Evolutionary conservation across 768 basidiomycete genomes (phyloP).

Genomic region (Russula ochroleuca): DNA sequence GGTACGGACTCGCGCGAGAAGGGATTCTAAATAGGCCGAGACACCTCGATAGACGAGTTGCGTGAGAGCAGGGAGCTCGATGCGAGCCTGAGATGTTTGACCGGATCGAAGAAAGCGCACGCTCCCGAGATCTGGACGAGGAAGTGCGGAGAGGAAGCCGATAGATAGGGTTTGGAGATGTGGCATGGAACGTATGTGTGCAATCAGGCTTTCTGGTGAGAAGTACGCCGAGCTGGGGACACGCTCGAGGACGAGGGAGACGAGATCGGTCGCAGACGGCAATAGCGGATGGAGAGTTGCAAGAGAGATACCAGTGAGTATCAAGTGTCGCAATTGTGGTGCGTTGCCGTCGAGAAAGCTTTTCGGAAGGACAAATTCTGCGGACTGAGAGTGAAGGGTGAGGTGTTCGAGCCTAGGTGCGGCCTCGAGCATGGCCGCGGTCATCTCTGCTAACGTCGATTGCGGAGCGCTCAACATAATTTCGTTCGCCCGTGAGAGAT

Average conservation of each 20-base stretch:
- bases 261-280: slow-evolving; percentile 10
- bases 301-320: slow-evolving; percentile 13
- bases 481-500: slow-evolving; percentile 2
- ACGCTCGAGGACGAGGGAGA: slow-evolving; percentile 20
- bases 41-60: slow-evolving; percentile 17
- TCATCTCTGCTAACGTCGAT: slow-evolving; percentile 3
- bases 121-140: slow-evolving; percentile 12
- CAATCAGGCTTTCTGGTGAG: slow-evolving; percentile 10
- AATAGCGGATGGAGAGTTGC: slow-evolving; percentile 8
- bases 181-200: slow-evolving; percentile 10
- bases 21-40: slow-evolving; percentile 13
- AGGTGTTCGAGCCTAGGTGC: slow-evolving; percentile 15
- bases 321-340: slow-evolving; percentile 12
- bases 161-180: slow-evolving; percentile 12
- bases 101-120: not conserved
- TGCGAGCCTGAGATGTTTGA: not conserved
- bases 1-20: slow-evolving; percentile 9
- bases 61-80: slow-evolving; percentile 13
- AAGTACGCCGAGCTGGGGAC: slow-evolving; percentile 15
- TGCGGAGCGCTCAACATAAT: slow-evolving; percentile 16
- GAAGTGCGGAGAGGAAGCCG: slow-evolving; percentile 14
- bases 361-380: slow-evolving; percentile 14
- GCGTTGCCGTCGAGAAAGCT: slow-evolving; percentile 11
- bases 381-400: slow-evolving; percentile 13
- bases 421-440: not conserved